A percentile compares a stretch with the other conserved stretches of the same genome.
These are phyloP conservation scores for Ogataea sp. DNA, from an alignment of 805 yeast species.

Conservation along the genomic window DNA sequence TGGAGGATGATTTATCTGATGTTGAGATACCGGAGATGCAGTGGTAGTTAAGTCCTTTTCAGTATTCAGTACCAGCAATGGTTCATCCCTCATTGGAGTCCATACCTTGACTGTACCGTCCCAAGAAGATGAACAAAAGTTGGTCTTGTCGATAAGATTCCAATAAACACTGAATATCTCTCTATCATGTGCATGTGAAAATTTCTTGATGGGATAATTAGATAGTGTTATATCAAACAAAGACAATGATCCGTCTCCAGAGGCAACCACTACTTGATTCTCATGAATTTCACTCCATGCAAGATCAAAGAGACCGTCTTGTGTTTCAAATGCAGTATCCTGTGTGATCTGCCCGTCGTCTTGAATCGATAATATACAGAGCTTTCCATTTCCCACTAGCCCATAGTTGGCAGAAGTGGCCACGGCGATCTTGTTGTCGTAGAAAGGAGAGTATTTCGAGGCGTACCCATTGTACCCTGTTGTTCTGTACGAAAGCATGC, in stretches of 20 bases:
- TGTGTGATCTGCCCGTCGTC: slow-evolving; percentile 53
- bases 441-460: slow-evolving; percentile 85
- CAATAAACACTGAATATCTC: slow-evolving; percentile 30
- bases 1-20: slow-evolving; percentile 20
- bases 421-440: slow-evolving; percentile 82
- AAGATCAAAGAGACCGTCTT: slow-evolving; percentile 83
- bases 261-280: slow-evolving; percentile 72
- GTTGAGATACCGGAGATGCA: slow-evolving; percentile 11
- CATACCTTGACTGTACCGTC: slow-evolving; percentile 82
- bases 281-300: slow-evolving; percentile 91
- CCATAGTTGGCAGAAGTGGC: slow-evolving; percentile 92
- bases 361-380: slow-evolving; percentile 61
- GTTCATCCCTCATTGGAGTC: slow-evolving; percentile 52
- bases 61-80: slow-evolving; percentile 47
- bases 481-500: slow-evolving; percentile 74
- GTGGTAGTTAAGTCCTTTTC: slow-evolving; percentile 16
- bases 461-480: slow-evolving; percentile 81
- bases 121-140: slow-evolving; percentile 81
- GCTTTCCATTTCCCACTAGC: slow-evolving; percentile 85
- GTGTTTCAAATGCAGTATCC: slow-evolving; percentile 69
- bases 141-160: slow-evolving; percentile 35
- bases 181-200: slow-evolving; percentile 56
- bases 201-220: slow-evolving; percentile 65
- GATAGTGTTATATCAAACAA: slow-evolving; percentile 67
- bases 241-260: slow-evolving; percentile 86